Base-by-base conservation (phyloP, 306 rosid species). In the Glycine latifolia region DNA sequence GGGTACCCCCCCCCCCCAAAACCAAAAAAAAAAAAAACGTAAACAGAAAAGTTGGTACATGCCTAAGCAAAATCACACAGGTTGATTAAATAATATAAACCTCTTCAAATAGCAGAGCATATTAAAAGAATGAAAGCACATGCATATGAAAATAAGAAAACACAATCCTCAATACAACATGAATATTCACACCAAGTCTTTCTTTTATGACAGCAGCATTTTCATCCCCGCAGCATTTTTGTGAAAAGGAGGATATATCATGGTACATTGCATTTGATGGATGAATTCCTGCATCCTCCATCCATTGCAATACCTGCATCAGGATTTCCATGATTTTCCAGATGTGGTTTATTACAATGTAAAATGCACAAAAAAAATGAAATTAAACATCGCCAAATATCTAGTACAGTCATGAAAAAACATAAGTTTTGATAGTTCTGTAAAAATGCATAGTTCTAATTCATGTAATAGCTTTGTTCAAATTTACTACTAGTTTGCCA, bases 231-330 rank as follows among this genome's bases (percentile, higher is more conserved):
- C 90, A 88, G 78, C 92, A 80, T 77, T 77, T 91, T 54, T 83
- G 90, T 17, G 97, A 90, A 82, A 82, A 95, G 86, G 80, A 88
- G 72, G 87, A 85, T 78, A 95, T 89, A 85, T 93, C 92, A 31
- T 31, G 67, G 68, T 87, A 91, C 97, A 95, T 95, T 78, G 35
- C 88, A 60, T 83, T 52, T 20, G 97, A 87, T 53, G 99, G 99
- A 79, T 75, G 89, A 84, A 93, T 77, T 82, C 97, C 94, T 0
- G 92, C 90, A 79, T 93, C 99, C 78, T 86, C 90, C 99, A 95
- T 95, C 99, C 97, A 95, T 50, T 90, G 90, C 82, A 95, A 82
- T 43, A 92, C 97, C 98, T 92, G 88, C 72, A 43, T n/a, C 33
- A 79, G 55, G 70, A 47, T 49, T 77, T 53, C 43, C 60, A 56